phyloP scores from a whole-genome alignment of 331 rosid species.

The Quercus tomentella region DNA sequence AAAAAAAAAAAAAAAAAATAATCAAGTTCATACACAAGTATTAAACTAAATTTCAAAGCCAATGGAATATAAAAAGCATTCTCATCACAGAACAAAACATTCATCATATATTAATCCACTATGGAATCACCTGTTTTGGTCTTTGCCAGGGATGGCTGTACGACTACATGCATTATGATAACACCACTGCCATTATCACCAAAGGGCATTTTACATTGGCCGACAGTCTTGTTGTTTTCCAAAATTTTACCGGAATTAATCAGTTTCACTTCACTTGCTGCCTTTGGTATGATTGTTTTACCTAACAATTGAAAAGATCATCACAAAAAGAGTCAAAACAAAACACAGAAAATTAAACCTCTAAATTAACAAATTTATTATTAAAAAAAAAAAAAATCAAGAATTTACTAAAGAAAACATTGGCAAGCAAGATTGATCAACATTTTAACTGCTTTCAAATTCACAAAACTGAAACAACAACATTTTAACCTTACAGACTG shows the following conservation, averaged over 20 bases:
- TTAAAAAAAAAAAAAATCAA: neutral
- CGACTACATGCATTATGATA: slow-evolving; percentile 87
- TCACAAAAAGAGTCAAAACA: neutral
- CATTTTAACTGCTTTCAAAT: neutral
- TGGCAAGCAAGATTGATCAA: neutral
- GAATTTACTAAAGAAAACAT: neutral
- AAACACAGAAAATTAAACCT: neutral
- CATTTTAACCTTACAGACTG: neutral
- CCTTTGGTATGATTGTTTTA: slow-evolving; percentile 79
- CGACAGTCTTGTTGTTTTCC: slow-evolving; percentile 98
- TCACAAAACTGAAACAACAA: too few species aligned
- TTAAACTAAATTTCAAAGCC: slow-evolving; percentile 4
- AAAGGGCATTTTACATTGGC: slow-evolving; percentile 91
- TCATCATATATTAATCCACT: neutral
- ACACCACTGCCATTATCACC: slow-evolving; percentile 66
- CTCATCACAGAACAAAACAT: neutral
- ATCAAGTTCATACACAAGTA: neutral
- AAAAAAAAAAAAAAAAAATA: neutral
- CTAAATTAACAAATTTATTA: neutral
- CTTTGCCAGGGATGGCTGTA: slow-evolving; percentile 88
- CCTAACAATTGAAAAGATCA: slow-evolving; percentile 36
- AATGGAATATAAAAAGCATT: neutral
- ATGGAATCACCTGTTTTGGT: slow-evolving; percentile 68
- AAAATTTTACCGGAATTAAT: slow-evolving; percentile 89
- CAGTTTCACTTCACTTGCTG: slow-evolving; percentile 91